Conservation (phyloP, 2,329 filamentous ascomycete genomes). For the Pseudohalonectria lignicola region DNA sequence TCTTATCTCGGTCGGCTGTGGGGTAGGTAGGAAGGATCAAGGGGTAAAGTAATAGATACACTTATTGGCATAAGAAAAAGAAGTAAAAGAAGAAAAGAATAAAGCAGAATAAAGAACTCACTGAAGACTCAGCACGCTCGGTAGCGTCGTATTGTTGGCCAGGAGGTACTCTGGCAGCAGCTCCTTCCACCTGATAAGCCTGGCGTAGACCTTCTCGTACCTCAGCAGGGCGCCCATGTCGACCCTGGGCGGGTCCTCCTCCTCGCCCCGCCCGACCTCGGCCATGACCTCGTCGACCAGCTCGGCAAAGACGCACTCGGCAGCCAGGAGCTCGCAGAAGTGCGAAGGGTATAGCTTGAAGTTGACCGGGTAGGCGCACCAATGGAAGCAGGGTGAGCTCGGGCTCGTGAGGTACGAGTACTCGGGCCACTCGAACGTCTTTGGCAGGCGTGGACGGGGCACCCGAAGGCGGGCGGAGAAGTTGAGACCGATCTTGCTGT, state of each 20-base stretch:
- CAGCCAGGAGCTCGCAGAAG: constrained; percentile 1
- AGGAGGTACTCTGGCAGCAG: constrained; percentile 2
- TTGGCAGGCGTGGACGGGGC: neutral
- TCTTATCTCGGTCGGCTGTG: no score
- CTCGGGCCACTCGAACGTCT: neutral
- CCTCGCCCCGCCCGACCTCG: neutral
- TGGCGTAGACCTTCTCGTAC: neutral
- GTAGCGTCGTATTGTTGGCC: neutral
- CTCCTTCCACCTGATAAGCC: constrained; percentile 1
- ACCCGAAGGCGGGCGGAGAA: neutral
- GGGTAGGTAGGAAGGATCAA: no score
- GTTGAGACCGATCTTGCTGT: neutral
- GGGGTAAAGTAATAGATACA: no score
- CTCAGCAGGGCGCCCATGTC: neutral
- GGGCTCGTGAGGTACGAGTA: neutral
- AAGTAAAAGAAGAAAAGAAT: no score
- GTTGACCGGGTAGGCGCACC: constrained; percentile 3
- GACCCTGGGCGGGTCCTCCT: neutral
- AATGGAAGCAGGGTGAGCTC: neutral
- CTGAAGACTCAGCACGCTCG: constrained; percentile 1
- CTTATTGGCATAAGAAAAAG: neutral
- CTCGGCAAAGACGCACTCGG: neutral
- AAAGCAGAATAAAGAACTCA: neutral
- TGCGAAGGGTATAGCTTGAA: neutral
- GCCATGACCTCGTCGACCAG: constrained; percentile 1